These are phyloP conservation scores for Aspergillus carbonarius DNA, from an alignment of 2,329 filamentous ascomycete genomes.

Conservation along the genomic window DNA sequence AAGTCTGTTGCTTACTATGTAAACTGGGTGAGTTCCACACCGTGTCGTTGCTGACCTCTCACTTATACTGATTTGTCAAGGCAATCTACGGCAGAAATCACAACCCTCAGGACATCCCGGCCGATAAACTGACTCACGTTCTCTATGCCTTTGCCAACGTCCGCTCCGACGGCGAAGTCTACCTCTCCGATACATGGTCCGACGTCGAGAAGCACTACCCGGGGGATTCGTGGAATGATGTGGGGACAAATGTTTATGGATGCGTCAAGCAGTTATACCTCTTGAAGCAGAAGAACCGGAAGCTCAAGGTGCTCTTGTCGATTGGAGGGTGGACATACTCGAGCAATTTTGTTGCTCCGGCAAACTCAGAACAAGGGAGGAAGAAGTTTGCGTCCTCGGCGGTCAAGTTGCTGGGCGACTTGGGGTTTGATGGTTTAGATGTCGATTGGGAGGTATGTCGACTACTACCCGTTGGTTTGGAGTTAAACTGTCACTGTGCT, in stretches of 20 bases:
- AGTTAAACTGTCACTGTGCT: not conserved
- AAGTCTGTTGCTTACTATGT: constrained; percentile 47
- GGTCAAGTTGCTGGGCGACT: constrained; percentile 71
- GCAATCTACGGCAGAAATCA: constrained; percentile 85
- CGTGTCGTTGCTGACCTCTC: not conserved
- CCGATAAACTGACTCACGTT: constrained; percentile 79
- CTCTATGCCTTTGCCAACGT: constrained; percentile 92
- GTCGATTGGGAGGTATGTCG: constrained; percentile 42
- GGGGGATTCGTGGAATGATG: constrained; percentile 64
- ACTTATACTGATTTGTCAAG: constrained; percentile 36
- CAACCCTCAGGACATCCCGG: constrained; percentile 79
- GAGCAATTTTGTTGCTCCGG: constrained; percentile 70
- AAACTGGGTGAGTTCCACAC: constrained; percentile 43
- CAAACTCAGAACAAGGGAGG: constrained; percentile 59
- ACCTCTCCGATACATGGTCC: constrained; percentile 66
- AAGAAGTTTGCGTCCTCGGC: constrained; percentile 65
- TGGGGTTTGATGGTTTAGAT: constrained; percentile 62
- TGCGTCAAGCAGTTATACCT: constrained; percentile 74
- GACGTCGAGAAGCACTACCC: constrained; percentile 69
- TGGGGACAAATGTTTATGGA: constrained; percentile 72
- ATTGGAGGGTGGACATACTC: constrained; percentile 81
- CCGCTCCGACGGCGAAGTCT: constrained; percentile 77
- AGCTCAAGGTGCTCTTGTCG: constrained; percentile 76
- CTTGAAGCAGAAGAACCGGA: constrained; percentile 72
- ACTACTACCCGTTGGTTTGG: not conserved